phyloP scores from a whole-genome alignment of 1,284 basidiomycete species.

The Melampsora larici-populina region DNA sequence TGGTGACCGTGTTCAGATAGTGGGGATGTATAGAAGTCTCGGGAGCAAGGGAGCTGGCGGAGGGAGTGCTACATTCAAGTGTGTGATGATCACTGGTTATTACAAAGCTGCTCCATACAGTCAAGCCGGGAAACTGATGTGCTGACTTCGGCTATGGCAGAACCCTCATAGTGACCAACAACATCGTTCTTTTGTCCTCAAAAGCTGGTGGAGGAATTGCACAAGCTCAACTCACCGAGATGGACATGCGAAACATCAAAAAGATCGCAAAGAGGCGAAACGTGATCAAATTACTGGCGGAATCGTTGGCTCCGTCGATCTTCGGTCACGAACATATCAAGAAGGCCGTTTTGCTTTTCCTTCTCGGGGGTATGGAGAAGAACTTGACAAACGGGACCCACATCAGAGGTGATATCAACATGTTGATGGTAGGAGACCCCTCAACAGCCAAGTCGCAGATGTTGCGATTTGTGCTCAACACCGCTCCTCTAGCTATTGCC shows the following conservation, averaged over 20 bases:
- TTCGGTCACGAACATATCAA: conserved; percentile 97
- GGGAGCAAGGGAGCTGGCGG: conserved; percentile 72
- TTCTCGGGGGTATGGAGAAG: conserved; percentile 96
- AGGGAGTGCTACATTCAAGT: conserved; percentile 80
- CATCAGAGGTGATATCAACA: conserved; percentile 98
- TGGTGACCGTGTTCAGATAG: conserved; percentile 93
- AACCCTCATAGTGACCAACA: conserved; percentile 90
- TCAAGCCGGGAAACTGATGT: too few species aligned
- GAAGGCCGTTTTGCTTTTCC: conserved; percentile 81
- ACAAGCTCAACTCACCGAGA: conserved; percentile 85
- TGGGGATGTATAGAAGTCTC: conserved; percentile 89
- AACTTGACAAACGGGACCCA: conserved; percentile 96
- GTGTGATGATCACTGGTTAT: conserved; percentile 53
- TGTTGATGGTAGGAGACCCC: conserved; percentile 99
- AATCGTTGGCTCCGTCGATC: conserved; percentile 95
- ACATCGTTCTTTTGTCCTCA: conserved; percentile 91
- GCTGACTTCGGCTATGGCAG: conserved; percentile 56
- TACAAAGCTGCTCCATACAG: not conserved
- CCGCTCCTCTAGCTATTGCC: conserved; percentile 93
- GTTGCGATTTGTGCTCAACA: conserved; percentile 91
- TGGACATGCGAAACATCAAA: conserved; percentile 94
- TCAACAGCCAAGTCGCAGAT: conserved; percentile 97
- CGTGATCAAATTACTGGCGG: conserved; percentile 82
- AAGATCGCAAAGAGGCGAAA: conserved; percentile 77
- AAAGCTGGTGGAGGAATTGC: conserved; percentile 95